phyloP scores from a whole-genome alignment of 164 flowering plant species.

The Cinnamomum micranthum region DNA sequence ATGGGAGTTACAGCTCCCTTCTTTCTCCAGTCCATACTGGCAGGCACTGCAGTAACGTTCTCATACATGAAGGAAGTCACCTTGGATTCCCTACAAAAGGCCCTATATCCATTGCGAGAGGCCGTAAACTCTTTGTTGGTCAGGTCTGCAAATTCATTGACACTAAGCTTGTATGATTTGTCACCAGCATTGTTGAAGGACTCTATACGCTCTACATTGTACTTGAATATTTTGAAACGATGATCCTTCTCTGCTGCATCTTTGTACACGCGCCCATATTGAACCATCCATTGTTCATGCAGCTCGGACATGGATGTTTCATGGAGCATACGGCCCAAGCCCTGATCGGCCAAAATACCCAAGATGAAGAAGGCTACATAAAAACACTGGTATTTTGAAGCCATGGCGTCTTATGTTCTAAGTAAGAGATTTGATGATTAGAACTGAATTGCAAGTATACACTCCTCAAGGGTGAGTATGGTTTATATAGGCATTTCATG shows the following conservation, averaged over 20 bases:
- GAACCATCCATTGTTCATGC: conserved; percentile 42
- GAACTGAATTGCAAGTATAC: neutral
- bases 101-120: conserved; percentile 3
- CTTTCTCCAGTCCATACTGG: conserved; percentile 26
- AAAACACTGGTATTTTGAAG: neutral
- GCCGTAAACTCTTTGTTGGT: conserved; percentile 37
- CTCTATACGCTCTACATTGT: conserved; percentile 2
- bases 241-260: conserved; percentile 30
- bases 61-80: conserved; percentile 24
- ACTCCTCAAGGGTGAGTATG: neutral
- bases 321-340: conserved; percentile 14
- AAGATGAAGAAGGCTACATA: conserved; percentile 8
- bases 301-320: conserved; percentile 22
- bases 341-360: conserved; percentile 10
- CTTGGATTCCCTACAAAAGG: neutral
- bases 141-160: conserved; percentile 32
- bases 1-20: conserved; percentile 25
- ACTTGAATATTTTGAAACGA: conserved; percentile 21
- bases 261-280: conserved; percentile 24
- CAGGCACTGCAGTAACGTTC: conserved; percentile 23
- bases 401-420: neutral
- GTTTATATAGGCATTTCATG: neutral
- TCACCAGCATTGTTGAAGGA: conserved; percentile 6
- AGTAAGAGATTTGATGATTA: neutral
- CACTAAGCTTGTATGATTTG: conserved; percentile 20